Evolutionary conservation across 2,329 filamentous ascomycete species (phyloP), one percentile per base, ranked within the genome.

Genomic region (Coniochaeta hoffmannii): DNA sequence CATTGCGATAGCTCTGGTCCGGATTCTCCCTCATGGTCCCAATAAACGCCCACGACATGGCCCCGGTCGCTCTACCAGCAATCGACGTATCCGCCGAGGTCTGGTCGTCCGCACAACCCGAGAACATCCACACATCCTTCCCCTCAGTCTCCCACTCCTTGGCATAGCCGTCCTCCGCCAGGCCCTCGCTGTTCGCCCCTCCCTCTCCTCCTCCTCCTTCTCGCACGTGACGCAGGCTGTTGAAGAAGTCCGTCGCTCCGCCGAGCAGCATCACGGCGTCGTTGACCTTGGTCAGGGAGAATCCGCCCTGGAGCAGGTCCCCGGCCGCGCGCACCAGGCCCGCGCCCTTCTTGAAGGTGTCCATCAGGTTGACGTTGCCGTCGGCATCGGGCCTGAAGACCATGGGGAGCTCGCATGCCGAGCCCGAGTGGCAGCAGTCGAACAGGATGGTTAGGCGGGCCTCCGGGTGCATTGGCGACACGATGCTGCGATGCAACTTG

Each of bases 21-120:
- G 91, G 90, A 68, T 96, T 96, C 76, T 92, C 90, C 78, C 89
- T 92, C 66, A 97, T 80, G 19, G 92, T 87, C 1, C 81, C 85
- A 70, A 99, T 94, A 71, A 99, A 99, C 2, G 94, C 94, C 85
- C 89, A 97, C 3, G 91, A 96, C 94, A 99, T 97, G 71, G 94
- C 94, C 55, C 94, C 94, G 0, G 94, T 99, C 34, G 94, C 93
- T 73, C 97, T 81, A 55, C 90, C 85, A 46, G 81, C 83, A 62
- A 97, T 97, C 28, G 85, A 89, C 14, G 94, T 92, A 70, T 99
- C 94, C 73, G 90, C 89, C 41, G 41, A 46, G 63, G 93, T 99
- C 73, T 97, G 94, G 59, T 87, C 84, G 68, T 99, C 94, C 73
- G 96, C 97, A 75, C 90, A 95, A 56, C 94, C 94, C 58, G 90